Conservation (phyloP, 2,329 filamentous ascomycete species). For the Colletotrichum somersetense region DNA sequence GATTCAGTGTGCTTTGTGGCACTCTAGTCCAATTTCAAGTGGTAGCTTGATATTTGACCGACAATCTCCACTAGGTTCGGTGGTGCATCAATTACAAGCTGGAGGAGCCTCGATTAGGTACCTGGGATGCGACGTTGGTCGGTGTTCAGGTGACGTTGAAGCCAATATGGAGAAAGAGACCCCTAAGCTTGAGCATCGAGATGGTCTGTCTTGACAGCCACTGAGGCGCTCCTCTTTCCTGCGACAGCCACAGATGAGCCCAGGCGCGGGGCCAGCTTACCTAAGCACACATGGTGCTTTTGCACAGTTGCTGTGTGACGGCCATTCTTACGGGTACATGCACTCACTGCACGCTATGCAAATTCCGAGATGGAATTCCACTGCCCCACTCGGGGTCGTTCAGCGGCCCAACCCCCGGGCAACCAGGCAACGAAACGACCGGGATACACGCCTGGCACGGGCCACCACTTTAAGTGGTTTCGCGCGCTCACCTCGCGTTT, state of each 20-base stretch:
- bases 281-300: not conserved
- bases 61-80: slow-evolving; percentile 13
- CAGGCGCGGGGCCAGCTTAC: slow-evolving; percentile 1
- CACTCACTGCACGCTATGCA: slow-evolving; percentile 5
- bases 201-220: too few species aligned
- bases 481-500: slow-evolving; percentile 43
- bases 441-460: slow-evolving; percentile 43
- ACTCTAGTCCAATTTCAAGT: slow-evolving; percentile 27
- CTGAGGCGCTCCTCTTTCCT: too few species aligned
- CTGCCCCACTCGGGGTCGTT: slow-evolving; percentile 20
- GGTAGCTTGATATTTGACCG: slow-evolving; percentile 33
- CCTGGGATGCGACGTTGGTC: not conserved
- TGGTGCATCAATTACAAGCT: slow-evolving; percentile 10
- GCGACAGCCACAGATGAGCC: not conserved
- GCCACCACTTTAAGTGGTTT: slow-evolving; percentile 41
- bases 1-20: slow-evolving; percentile 23
- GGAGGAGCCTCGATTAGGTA: not conserved
- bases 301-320: slow-evolving; percentile 9
- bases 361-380: slow-evolving; percentile 30
- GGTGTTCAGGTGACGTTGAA: slow-evolving; percentile 5
- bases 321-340: not conserved
- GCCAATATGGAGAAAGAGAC: slow-evolving; percentile 10
- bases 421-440: slow-evolving; percentile 37
- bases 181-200: not conserved
- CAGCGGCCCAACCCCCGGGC: slow-evolving; percentile 34